These are phyloP conservation scores for Neospora caninum DNA, from an alignment of 169 alveolate genomes.

Conservation along the genomic window DNA sequence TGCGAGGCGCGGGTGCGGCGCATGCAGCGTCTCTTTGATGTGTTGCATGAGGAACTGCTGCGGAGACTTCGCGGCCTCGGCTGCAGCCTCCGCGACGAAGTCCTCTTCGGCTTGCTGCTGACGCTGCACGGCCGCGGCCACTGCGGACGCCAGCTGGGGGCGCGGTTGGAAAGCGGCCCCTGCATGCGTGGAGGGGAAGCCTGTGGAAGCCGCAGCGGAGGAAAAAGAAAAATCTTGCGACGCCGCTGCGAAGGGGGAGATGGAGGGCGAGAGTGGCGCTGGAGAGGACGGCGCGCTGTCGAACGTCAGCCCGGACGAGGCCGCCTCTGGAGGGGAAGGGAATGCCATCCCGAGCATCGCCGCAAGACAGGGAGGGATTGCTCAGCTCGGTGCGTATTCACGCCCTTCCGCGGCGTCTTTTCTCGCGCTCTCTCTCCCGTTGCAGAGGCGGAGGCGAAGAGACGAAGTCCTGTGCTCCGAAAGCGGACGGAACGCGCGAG, in stretches of 20 bases:
- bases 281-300: not conserved
- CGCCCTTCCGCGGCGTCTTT: too few relatives aligned
- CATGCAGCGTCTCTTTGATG: constrained; percentile 10
- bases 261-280: not conserved
- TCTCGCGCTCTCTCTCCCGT: too few relatives aligned
- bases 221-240: not conserved
- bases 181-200: not conserved
- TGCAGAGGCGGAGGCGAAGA: too few relatives aligned
- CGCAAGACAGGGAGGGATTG: too few relatives aligned
- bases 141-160: not conserved
- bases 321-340: not conserved
- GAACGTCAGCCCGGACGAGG: not conserved
- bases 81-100: not conserved
- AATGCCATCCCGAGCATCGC: too few relatives aligned
- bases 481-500: too few relatives aligned
- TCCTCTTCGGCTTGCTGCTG: not conserved
- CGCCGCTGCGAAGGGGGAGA: not conserved
- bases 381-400: too few relatives aligned
- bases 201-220: not conserved
- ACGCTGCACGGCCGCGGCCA: not conserved
- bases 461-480: too few relatives aligned
- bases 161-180: too few relatives aligned
- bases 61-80: not conserved
- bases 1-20: not conserved
- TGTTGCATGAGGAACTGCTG: not conserved